These are phyloP conservation scores for Waltiozyma sp. DNA, from an alignment of 1,139 yeast species.

Conservation along the genomic window DNA sequence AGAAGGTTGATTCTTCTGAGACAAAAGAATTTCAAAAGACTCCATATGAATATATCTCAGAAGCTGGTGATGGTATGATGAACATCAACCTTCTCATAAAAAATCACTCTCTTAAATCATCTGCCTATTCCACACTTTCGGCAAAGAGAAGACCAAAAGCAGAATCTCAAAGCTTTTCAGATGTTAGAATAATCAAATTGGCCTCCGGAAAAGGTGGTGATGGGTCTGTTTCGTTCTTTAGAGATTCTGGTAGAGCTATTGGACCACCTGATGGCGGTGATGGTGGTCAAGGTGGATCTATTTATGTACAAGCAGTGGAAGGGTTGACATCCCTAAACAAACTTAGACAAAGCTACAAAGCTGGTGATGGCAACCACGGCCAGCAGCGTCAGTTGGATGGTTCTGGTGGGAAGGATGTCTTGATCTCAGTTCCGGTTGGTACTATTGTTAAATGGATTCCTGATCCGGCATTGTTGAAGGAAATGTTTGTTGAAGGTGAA, in stretches of 20 bases:
- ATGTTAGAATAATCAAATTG: slow-evolving; percentile 57
- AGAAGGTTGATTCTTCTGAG: slow-evolving; percentile 4
- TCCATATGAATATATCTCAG: slow-evolving; percentile 5
- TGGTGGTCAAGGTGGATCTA: slow-evolving; percentile 88
- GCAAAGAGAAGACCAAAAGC: slow-evolving; percentile 28
- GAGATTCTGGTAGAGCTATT: slow-evolving; percentile 72
- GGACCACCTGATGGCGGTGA: slow-evolving; percentile 99
- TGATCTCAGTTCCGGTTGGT: slow-evolving; percentile 85
- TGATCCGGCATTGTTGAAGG: slow-evolving; percentile 42
- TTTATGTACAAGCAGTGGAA: slow-evolving; percentile 70
- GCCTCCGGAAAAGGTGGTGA: slow-evolving; percentile 80
- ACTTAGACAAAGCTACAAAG: slow-evolving; percentile 54
- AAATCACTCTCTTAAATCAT: slow-evolving; percentile 27
- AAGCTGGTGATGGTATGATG: slow-evolving; percentile 14
- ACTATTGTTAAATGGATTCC: slow-evolving; percentile 83
- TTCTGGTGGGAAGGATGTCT: slow-evolving; percentile 62
- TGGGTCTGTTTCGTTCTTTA: slow-evolving; percentile 74
- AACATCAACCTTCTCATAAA: slow-evolving; percentile 24
- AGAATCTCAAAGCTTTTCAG: slow-evolving; percentile 32
- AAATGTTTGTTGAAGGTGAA: slow-evolving; percentile 14
- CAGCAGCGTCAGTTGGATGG: slow-evolving; percentile 76
- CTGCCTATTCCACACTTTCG: slow-evolving; percentile 26
- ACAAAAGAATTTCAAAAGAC: slow-evolving; percentile 3
- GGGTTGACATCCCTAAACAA: slow-evolving; percentile 64
- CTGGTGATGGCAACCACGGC: slow-evolving; percentile 65